phyloP scores from a whole-genome alignment of 441 rosid species.

The Oxalis stricta region DNA sequence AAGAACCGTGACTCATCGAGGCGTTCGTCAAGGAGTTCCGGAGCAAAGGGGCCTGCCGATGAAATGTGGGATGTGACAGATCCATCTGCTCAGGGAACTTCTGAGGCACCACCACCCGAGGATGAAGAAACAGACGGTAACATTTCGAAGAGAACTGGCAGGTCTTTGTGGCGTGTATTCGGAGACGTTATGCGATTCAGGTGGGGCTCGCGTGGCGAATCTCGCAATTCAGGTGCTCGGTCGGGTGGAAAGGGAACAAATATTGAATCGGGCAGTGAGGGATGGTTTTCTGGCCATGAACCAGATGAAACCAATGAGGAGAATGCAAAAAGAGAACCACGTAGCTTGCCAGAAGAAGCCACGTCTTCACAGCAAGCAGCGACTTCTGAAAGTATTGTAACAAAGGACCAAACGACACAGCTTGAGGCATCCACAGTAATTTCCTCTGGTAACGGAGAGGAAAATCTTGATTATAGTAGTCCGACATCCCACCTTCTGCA shows the following conservation, averaged over 20 bases:
- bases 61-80: constrained; percentile 71
- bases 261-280: constrained; percentile 51
- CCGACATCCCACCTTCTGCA: constrained; percentile 16
- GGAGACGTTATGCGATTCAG: constrained; percentile 50
- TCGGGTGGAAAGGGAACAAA: constrained; percentile 48
- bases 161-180: constrained; percentile 67
- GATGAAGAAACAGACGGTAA: constrained; percentile 21
- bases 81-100: constrained; percentile 34
- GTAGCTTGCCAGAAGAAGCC: constrained; percentile 26
- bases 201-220: constrained; percentile 62
- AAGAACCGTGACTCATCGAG: constrained; percentile 25
- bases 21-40: constrained; percentile 35
- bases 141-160: constrained; percentile 43
- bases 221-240: constrained; percentile 32
- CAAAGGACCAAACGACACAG: constrained; percentile 16
- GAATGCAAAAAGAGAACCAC: constrained; percentile 27
- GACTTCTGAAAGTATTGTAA: constrained; percentile 15
- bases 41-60: constrained; percentile 71
- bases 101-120: constrained; percentile 28
- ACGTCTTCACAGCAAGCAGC: constrained; percentile 24
- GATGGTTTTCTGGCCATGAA: constrained; percentile 86
- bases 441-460: no score
- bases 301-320: constrained; percentile 47
- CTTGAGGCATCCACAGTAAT: no score
- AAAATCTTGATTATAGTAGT: no score